These are phyloP conservation scores for Paecilomyces sp. DNA, from an alignment of 2,329 filamentous ascomycete species.

Conservation along the genomic window DNA sequence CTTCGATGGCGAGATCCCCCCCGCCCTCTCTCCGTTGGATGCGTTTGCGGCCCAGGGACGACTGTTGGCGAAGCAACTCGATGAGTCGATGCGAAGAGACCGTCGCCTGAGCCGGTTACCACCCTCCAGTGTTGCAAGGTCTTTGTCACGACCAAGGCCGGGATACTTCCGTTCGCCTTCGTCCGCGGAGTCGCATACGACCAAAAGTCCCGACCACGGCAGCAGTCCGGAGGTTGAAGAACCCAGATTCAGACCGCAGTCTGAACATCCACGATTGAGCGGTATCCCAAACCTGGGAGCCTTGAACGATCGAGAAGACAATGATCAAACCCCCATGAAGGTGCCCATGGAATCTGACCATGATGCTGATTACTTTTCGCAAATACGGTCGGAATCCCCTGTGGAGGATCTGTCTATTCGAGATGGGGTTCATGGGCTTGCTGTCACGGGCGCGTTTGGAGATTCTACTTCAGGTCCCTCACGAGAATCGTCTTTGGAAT, in stretches of 20 bases:
- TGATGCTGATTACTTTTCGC: conserved; percentile 13
- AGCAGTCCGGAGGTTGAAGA: conserved; percentile 33
- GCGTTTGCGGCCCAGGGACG: conserved; percentile 90
- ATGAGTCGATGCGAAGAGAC: conserved; percentile 67
- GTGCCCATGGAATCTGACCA: conserved; percentile 14
- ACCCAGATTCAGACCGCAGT: conserved; percentile 54
- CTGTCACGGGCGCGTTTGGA: conserved; percentile 8
- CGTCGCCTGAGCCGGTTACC: conserved; percentile 79
- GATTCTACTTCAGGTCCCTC: conserved; percentile 15
- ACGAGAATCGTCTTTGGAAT: conserved; percentile 29
- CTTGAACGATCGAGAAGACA: conserved; percentile 17
- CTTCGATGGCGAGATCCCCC: conserved; percentile 69
- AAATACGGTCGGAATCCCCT: conserved; percentile 25
- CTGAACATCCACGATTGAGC: conserved; percentile 70
- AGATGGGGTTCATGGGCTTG: neutral
- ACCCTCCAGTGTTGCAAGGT: conserved; percentile 73
- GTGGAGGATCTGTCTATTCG: conserved; percentile 16
- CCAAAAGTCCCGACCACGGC: conserved; percentile 34
- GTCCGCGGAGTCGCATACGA: conserved; percentile 43
- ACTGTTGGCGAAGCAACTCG: conserved; percentile 76
- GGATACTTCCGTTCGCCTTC: conserved; percentile 75
- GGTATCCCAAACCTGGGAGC: conserved; percentile 38
- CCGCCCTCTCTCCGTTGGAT: conserved; percentile 87
- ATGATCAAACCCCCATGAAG: conserved; percentile 32
- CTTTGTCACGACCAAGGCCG: conserved; percentile 68